These are phyloP conservation scores for Boletellus deceptivus DNA, from an alignment of 1,284 basidiomycete species.

Conservation along the genomic window DNA sequence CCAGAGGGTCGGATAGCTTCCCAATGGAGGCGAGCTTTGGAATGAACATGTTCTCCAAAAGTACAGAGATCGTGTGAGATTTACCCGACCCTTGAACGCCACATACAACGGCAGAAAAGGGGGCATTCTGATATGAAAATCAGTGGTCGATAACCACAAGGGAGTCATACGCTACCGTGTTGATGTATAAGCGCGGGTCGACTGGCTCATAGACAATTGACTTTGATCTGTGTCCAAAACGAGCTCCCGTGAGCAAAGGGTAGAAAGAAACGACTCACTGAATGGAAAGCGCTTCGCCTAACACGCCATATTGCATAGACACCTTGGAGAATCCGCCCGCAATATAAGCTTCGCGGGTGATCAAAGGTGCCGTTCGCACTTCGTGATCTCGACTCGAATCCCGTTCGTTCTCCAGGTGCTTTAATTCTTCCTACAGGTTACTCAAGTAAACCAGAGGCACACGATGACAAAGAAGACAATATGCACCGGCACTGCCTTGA, in stretches of 20 bases:
- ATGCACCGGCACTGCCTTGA: conserved; percentile 3
- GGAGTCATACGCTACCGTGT: conserved; percentile 41
- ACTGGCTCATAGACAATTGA: conserved; percentile 32
- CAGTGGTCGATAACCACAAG: background rate
- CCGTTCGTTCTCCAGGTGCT: conserved; percentile 6
- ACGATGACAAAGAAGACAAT: background rate
- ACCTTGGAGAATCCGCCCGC: conserved; percentile 29
- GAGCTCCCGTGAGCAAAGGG: background rate
- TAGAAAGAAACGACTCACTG: conserved; percentile 33
- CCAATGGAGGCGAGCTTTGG: conserved; percentile 47
- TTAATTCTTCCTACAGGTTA: conserved; percentile 7
- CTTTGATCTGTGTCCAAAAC: conserved; percentile 15
- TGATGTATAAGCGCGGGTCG: conserved; percentile 52
- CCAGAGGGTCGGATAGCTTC: conserved; percentile 46
- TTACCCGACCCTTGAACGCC: conserved; percentile 67
- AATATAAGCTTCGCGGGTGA: conserved; percentile 48
- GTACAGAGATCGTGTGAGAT: conserved; percentile 60
- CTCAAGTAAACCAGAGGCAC: too few relatives aligned
- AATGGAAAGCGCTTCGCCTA: conserved; percentile 45
- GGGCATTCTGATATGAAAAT: conserved; percentile 42
- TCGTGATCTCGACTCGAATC: conserved; percentile 35
- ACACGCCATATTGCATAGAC: conserved; percentile 50
- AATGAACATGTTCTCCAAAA: conserved; percentile 64
- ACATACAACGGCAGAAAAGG: conserved; percentile 53
- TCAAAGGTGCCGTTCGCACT: conserved; percentile 47